phyloP scores from a whole-genome alignment of 257 asterid species.

The Craterostigma plantagineum region DNA sequence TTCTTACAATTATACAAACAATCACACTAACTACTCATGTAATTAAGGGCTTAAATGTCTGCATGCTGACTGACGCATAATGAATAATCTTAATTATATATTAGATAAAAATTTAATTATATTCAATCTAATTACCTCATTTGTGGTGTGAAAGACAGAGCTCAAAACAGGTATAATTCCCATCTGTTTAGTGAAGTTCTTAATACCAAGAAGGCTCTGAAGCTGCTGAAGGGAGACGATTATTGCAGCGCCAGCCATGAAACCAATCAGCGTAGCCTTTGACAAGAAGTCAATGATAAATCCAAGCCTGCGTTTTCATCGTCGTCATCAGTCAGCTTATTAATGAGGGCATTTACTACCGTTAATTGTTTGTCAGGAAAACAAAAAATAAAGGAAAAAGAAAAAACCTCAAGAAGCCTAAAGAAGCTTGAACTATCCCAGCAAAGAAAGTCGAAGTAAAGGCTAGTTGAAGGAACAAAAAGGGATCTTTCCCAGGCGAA shows the following conservation, averaged over 20 bases:
- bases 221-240: constrained; percentile 81
- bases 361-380: too few relatives aligned
- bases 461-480: constrained; percentile 53
- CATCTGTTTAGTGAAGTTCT: constrained; percentile 77
- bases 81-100: too few relatives aligned
- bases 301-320: constrained; percentile 77
- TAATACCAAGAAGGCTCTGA: constrained; percentile 74
- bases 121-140: constrained; percentile 32
- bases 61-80: too few relatives aligned
- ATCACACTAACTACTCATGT: too few relatives aligned
- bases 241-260: constrained; percentile 91
- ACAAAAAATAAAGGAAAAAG: too few relatives aligned
- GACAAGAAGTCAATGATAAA: constrained; percentile 81
- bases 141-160: constrained; percentile 39
- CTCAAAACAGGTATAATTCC: constrained; percentile 58
- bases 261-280: constrained; percentile 86
- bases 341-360: neutral
- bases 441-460: constrained; percentile 90
- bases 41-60: too few relatives aligned
- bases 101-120: too few relatives aligned
- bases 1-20: too few relatives aligned
- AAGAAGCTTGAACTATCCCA: constrained; percentile 60
- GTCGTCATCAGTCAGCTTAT: too few relatives aligned
- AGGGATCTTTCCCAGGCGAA: constrained; percentile 31
- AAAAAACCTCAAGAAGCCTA: constrained; percentile 60